phyloP scores from a whole-genome alignment of 2,329 filamentous ascomycete species.

The Arthrinium phaeospermum region DNA sequence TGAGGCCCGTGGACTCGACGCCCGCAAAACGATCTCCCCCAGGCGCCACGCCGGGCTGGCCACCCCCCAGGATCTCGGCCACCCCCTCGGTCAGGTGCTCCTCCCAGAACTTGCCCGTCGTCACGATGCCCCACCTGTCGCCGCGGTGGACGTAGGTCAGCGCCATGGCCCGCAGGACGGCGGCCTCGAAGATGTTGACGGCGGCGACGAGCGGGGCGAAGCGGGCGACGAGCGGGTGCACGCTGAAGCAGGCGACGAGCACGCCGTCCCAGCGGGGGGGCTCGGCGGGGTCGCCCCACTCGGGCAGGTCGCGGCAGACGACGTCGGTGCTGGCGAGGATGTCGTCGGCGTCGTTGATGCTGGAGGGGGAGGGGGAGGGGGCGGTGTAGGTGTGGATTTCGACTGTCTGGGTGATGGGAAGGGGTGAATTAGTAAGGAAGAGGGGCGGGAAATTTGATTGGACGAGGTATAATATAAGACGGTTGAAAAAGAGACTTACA shows the following conservation, averaged over 20 bases:
- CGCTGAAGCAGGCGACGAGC: constrained; percentile 86
- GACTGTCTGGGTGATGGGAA: constrained; percentile 42
- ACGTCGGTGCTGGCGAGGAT: constrained; percentile 66
- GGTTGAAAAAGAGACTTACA: constrained; percentile 42
- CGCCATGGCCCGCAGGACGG: constrained; percentile 69
- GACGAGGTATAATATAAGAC: too few relatives aligned
- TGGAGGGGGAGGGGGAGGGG: constrained; percentile 65
- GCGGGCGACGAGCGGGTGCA: constrained; percentile 72
- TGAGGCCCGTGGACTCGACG: constrained; percentile 81
- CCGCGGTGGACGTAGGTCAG: constrained; percentile 42
- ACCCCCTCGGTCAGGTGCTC: constrained; percentile 72
- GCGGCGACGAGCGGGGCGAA: constrained; percentile 42
- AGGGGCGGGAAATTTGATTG: too few relatives aligned
- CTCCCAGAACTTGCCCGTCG: constrained; percentile 86
- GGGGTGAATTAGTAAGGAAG: too few relatives aligned
- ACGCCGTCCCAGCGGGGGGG: constrained; percentile 63
- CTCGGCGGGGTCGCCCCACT: constrained; percentile 26
- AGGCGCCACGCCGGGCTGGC: constrained; percentile 35
- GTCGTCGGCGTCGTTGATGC: constrained; percentile 79
- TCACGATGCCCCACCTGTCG: constrained; percentile 82
- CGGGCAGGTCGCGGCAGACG: constrained; percentile 61
- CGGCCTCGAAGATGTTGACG: constrained; percentile 88
- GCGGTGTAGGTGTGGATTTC: constrained; percentile 70
- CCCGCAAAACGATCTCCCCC: constrained; percentile 69
- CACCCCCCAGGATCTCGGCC: constrained; percentile 67